Base-by-base conservation (phyloP, 2,329 filamentous ascomycete species). In the Aspergillus sp. region DNA sequence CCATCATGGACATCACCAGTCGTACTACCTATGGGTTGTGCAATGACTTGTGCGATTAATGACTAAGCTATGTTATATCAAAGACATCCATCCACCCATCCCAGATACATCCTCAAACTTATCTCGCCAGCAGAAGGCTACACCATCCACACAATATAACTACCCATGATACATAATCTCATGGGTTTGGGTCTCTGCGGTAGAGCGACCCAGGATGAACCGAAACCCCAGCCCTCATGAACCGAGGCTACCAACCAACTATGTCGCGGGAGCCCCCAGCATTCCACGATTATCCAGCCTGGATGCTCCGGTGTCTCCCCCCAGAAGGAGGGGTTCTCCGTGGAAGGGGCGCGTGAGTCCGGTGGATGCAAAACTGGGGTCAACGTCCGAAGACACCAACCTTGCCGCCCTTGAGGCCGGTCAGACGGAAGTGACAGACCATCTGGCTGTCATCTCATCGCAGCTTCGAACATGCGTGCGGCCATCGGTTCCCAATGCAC, bases 321-420 rank as follows among this genome's bases (percentile, higher is more conserved):
- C 68, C 19, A 57, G 45, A 29, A 60, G 4, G 16, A 29, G 25
- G 25, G 11, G 25, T 10, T 10, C 25, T 29, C 1, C 25, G 25
- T 10, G 11, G 25, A 29, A 10, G 25, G 11, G 11, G 25, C 25
- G 25, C 3, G 9, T 29, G 9, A 29, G 25, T 10, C 25, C 9
- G 25, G 25, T 3, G 7, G 9, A 29, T 29, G 25, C 25, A 29
- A 11, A 25, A 4, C 5, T 5, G 4, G 6, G 44, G 10, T 4
- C 41, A 43, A n/a, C 51, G 50, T 6, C 55, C 5, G 16, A 13
- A 11, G 10, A 1, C 20, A 1, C 5, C 44, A 23, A 51, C 16
- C 64, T 71, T 11, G 78, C 79, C 17, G 75, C 76, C 13, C 74
- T 83, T 4, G 80, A 83, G 70, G 78, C 81, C 34, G 81, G 80